Evolutionary conservation across 2,329 filamentous ascomycete genomes (phyloP).

Genomic region (Aspergillus sclerotialis): DNA sequence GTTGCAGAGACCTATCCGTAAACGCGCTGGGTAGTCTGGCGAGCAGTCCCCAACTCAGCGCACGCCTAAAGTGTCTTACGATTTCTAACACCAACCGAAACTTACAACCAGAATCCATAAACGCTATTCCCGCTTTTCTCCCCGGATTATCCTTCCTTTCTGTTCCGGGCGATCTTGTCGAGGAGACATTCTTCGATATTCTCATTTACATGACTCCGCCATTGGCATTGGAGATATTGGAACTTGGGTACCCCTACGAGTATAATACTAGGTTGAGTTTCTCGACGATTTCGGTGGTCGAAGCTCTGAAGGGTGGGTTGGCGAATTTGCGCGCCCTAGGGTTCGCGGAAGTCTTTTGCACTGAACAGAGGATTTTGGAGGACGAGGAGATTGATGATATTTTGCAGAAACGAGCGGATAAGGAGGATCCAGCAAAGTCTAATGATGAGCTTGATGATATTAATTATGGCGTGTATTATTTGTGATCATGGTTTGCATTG

Average conservation of each 20-base stretch:
- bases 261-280: constrained; percentile 13
- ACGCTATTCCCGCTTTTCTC: constrained; percentile 18
- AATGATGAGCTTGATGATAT: constrained; percentile 2
- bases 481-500: constrained; percentile 3
- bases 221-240: constrained; percentile 20
- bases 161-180: constrained; percentile 23
- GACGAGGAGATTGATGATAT: constrained; percentile 22
- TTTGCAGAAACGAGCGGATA: constrained; percentile 12
- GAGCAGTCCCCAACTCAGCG: constrained; percentile 13
- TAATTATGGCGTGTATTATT: constrained; percentile 13
- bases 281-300: constrained; percentile 12
- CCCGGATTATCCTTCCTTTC: constrained; percentile 21
- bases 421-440: not conserved
- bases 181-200: constrained; percentile 20
- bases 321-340: constrained; percentile 19
- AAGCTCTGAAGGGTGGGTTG: constrained; percentile 15
- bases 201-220: constrained; percentile 9
- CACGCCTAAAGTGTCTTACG: constrained; percentile 17
- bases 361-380: constrained; percentile 11
- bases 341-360: constrained; percentile 19
- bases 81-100: constrained; percentile 17
- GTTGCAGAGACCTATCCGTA: constrained; percentile 18
- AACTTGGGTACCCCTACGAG: constrained; percentile 16
- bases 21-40: constrained; percentile 16
- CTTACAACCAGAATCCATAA: constrained; percentile 19